Evolutionary conservation across 2,329 filamentous ascomycete genomes (phyloP).

Genomic region (Neoscytalidium dimidiatum): DNA sequence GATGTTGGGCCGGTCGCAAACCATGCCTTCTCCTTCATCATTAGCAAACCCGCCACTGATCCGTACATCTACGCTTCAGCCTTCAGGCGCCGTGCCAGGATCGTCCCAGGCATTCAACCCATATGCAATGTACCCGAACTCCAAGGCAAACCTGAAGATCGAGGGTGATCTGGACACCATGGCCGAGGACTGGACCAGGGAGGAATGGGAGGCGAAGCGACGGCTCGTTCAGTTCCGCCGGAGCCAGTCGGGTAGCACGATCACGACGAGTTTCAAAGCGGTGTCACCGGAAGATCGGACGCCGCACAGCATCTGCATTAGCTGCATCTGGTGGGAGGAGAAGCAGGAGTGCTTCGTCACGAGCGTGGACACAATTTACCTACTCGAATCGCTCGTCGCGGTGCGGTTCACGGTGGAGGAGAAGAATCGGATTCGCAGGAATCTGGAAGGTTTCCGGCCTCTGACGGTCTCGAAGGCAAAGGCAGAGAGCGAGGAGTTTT

Average conservation of each 20-base stretch:
- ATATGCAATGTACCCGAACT: conserved; percentile 75
- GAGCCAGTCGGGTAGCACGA: conserved; percentile 76
- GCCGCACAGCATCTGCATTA: conserved; percentile 87
- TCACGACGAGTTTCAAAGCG: conserved; percentile 77
- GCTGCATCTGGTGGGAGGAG: conserved; percentile 96
- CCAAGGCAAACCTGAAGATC: conserved; percentile 81
- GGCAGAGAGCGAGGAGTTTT: conserved; percentile 91
- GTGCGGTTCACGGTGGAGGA: conserved; percentile 92
- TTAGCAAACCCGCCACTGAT: conserved; percentile 57
- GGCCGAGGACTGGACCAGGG: conserved; percentile 78
- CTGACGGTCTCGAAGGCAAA: conserved; percentile 93
- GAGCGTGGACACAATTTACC: conserved; percentile 92
- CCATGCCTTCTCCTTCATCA: conserved; percentile 48
- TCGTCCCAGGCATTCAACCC: conserved; percentile 59
- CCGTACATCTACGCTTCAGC: conserved; percentile 66
- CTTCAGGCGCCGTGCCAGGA: conserved; percentile 41
- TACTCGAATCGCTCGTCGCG: conserved; percentile 89
- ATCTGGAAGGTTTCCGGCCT: conserved; percentile 91
- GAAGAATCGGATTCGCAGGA: conserved; percentile 96
- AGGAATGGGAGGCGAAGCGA: conserved; percentile 77
- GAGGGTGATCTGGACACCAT: conserved; percentile 82
- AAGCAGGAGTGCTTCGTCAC: conserved; percentile 91
- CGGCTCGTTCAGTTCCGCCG: conserved; percentile 88
- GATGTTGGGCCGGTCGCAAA: conserved; percentile 39
- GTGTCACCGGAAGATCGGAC: conserved; percentile 78